These are phyloP conservation scores for Rhodotorula sp. DNA, from an alignment of 1,284 basidiomycete species.

Conservation along the genomic window DNA sequence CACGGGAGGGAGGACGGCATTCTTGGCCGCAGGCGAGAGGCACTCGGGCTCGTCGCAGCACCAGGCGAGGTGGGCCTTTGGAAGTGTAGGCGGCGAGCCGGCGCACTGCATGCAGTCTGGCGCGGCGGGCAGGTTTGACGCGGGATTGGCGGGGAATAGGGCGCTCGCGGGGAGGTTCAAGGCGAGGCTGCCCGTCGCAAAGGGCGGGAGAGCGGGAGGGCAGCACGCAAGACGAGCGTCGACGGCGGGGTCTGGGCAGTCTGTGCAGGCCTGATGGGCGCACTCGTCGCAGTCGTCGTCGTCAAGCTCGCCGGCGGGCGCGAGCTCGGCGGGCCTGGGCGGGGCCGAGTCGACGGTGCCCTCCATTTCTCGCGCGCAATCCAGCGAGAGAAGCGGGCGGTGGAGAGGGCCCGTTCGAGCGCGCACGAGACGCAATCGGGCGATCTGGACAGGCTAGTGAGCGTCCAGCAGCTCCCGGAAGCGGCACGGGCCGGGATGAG, in stretches of 20 bases:
- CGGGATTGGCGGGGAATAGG: neutral
- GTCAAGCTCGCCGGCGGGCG: too few species aligned
- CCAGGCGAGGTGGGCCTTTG: constrained; percentile 25
- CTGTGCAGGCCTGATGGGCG: constrained; percentile 5
- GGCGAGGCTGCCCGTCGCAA: neutral
- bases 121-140: too few species aligned
- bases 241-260: constrained; percentile 10
- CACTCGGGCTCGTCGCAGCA: constrained; percentile 38
- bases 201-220: neutral
- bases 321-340: too few species aligned
- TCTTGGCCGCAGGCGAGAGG: constrained; percentile 1
- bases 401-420: too few species aligned
- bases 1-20: neutral
- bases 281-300: constrained; percentile 19
- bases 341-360: too few species aligned
- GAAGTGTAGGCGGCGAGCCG: neutral
- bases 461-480: too few species aligned
- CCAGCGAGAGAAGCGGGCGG: too few species aligned
- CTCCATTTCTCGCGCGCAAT: too few species aligned
- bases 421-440: too few species aligned
- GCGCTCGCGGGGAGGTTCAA: neutral
- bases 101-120: constrained; percentile 1
- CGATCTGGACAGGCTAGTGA: too few species aligned
- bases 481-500: too few species aligned
- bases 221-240: constrained; percentile 1